phyloP scores from a whole-genome alignment of 129 eudicot species.

The Flaveria brownii region DNA sequence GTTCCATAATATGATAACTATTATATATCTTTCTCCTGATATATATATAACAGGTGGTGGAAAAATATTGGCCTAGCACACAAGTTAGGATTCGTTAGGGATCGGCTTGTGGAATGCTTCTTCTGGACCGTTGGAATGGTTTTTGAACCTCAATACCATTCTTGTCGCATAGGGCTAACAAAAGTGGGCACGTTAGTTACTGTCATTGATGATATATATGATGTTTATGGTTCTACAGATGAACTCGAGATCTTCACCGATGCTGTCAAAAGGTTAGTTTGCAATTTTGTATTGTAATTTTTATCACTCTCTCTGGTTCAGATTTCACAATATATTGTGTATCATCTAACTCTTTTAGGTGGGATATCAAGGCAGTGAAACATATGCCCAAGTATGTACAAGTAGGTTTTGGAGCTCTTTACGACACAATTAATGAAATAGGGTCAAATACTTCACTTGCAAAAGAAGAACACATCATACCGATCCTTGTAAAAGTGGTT shows the following conservation, averaged over 20 bases:
- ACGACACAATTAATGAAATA: slow-evolving; percentile 40
- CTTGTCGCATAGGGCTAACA: slow-evolving; percentile 29
- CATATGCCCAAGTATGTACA: slow-evolving; percentile 44
- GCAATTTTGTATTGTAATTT: neutral
- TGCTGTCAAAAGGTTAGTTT: slow-evolving; percentile 26
- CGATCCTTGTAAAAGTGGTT: slow-evolving; percentile 30
- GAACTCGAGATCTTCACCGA: slow-evolving; percentile 46
- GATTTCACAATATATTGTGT: neutral
- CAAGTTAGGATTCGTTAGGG: slow-evolving; percentile 47
- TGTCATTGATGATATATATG: slow-evolving; percentile 54
- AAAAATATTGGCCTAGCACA: slow-evolving; percentile 29
- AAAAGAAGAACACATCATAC: slow-evolving; percentile 28
- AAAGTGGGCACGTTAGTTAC: slow-evolving; percentile 30
- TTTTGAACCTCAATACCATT: slow-evolving; percentile 38
- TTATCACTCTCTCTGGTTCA: neutral
- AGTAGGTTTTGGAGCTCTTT: slow-evolving; percentile 33
- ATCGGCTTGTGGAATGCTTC: slow-evolving; percentile 48
- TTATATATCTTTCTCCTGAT: neutral
- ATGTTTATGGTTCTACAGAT: slow-evolving; percentile 50
- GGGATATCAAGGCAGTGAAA: slow-evolving; percentile 43
- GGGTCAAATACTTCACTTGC: slow-evolving; percentile 30
- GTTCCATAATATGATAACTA: neutral
- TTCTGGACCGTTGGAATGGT: slow-evolving; percentile 40
- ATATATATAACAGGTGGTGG: slow-evolving; percentile 48
- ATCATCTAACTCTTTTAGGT: slow-evolving; percentile 25